Evolutionary conservation across 2,329 filamentous ascomycete genomes (phyloP).

Genomic region (Aspergillus fumigatiaffinis): DNA sequence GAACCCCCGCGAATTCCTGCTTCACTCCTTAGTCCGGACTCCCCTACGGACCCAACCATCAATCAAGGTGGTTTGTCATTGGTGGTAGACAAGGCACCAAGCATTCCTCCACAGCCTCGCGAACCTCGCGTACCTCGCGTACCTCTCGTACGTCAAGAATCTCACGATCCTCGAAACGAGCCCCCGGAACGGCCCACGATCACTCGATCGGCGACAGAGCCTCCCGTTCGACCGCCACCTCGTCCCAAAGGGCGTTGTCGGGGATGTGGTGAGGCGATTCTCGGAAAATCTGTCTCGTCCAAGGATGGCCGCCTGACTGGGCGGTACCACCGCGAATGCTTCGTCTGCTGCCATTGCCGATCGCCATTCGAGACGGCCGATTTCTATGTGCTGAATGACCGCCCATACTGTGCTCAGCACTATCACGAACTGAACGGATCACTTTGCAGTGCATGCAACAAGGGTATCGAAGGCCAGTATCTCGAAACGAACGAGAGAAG

Average conservation of each 20-base stretch:
- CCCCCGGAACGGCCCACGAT: slow-evolving; percentile 9
- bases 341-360: slow-evolving; percentile 81
- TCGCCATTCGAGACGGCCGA: slow-evolving; percentile 79
- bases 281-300: slow-evolving; percentile 88
- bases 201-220: slow-evolving; percentile 20
- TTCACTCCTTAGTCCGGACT: slow-evolving; percentile 39
- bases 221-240: slow-evolving; percentile 40
- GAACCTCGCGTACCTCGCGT: no score
- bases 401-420: slow-evolving; percentile 85
- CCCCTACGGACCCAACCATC: slow-evolving; percentile 47
- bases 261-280: slow-evolving; percentile 72
- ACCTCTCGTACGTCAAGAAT: no score
- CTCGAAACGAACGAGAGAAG: slow-evolving; percentile 66
- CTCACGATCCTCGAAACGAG: not conserved
- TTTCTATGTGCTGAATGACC: slow-evolving; percentile 86
- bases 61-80: slow-evolving; percentile 39
- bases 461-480: slow-evolving; percentile 90
- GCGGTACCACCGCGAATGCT: slow-evolving; percentile 91
- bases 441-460: slow-evolving; percentile 72
- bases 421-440: slow-evolving; percentile 91
- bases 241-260: slow-evolving; percentile 71
- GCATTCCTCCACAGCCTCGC: slow-evolving; percentile 3
- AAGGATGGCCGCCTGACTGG: slow-evolving; percentile 89
- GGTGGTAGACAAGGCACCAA: slow-evolving; percentile 18
- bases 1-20: slow-evolving; percentile 30